Conservation (phyloP, 2,329 filamentous ascomycete species). For the Xylariaceae sp. region DNA sequence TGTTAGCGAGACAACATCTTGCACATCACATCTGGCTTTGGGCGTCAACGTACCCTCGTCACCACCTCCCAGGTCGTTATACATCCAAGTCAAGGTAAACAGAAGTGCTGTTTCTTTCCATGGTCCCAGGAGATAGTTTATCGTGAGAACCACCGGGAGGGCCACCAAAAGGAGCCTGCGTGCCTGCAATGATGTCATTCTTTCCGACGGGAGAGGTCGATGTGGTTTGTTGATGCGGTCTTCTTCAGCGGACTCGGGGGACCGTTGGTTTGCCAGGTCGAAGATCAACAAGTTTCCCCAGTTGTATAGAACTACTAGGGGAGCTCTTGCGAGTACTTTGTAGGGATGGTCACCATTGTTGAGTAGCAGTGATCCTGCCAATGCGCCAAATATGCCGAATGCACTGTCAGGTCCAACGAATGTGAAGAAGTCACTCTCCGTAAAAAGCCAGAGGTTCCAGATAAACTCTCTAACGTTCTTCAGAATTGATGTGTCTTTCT, state of each 20-base stretch:
- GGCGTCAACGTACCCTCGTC: too few species aligned
- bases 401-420: too few species aligned
- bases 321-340: not conserved
- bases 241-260: slow-evolving; percentile 35
- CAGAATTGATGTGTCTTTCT: too few species aligned
- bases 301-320: slow-evolving; percentile 5
- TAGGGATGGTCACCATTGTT: too few species aligned
- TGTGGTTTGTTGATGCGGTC: slow-evolving; percentile 42
- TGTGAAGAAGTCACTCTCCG: too few species aligned
- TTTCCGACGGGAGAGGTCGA: slow-evolving; percentile 34
- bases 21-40: too few species aligned
- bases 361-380: too few species aligned
- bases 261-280: slow-evolving; percentile 39
- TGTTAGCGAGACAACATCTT: too few species aligned
- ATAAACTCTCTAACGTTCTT: too few species aligned
- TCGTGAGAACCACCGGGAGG: slow-evolving; percentile 2
- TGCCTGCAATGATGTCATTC: slow-evolving; percentile 5
- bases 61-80: slow-evolving; percentile 8
- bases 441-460: too few species aligned
- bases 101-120: not conserved
- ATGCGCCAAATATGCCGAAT: too few species aligned
- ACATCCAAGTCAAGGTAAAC: not conserved
- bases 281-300: slow-evolving; percentile 37
- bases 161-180: slow-evolving; percentile 9
- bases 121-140: not conserved